Conservation (phyloP, 139 green algal species). For the Chlamydomonas schloesseri region DNA sequence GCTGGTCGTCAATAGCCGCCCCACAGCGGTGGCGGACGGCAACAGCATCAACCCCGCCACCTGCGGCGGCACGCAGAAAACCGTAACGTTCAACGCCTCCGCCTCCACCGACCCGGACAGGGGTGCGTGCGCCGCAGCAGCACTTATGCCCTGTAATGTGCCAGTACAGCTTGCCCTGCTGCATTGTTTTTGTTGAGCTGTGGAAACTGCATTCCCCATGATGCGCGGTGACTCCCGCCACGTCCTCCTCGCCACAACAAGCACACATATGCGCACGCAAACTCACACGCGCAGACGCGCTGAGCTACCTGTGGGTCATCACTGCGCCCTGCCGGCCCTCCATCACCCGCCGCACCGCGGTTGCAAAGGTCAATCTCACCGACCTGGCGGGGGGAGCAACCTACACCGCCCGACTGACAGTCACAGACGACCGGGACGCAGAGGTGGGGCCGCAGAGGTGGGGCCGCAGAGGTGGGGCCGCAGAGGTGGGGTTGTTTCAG, state of each 20-base stretch:
- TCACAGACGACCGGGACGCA: background rate
- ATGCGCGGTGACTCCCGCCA: too few relatives aligned
- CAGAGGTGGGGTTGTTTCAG: too few relatives aligned
- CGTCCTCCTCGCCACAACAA: too few relatives aligned
- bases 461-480: background rate
- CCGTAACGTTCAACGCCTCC: background rate
- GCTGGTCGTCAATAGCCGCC: background rate
- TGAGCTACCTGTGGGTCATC: slow-evolving; percentile 5
- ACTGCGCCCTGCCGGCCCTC: background rate
- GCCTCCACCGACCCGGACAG: background rate
- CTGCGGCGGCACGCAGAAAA: background rate
- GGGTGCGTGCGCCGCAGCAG: background rate
- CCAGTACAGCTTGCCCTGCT: too few relatives aligned
- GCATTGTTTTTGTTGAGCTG: too few relatives aligned
- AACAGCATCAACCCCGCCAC: too few relatives aligned
- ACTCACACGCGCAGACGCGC: background rate
- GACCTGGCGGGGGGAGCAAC: slow-evolving; percentile 1
- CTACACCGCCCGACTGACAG: background rate
- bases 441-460: background rate
- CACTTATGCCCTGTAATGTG: too few relatives aligned
- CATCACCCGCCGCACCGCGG: background rate
- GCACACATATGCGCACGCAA: too few relatives aligned
- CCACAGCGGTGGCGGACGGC: background rate
- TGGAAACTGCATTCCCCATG: too few relatives aligned
- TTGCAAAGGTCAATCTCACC: background rate